Base-by-base conservation (phyloP, 768 basidiomycete species). In the Amanita subjunquillea region DNA sequence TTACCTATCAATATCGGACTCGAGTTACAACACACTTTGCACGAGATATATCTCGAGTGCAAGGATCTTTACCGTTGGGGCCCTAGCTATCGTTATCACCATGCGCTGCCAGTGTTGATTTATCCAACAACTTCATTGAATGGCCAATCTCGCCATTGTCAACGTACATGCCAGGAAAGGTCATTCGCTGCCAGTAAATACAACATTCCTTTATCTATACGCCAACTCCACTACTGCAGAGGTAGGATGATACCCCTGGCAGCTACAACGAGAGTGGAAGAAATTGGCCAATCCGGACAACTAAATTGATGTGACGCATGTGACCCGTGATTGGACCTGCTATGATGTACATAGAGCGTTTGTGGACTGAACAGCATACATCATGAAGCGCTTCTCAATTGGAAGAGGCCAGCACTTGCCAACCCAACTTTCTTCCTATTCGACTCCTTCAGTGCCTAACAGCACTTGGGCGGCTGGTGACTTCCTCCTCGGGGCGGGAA, bases 401-500 rank as follows among this genome's bases (percentile, higher is more conserved):
- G 3, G 17, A 42, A 13, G 12, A 46, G 6, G 13, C 55, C 56
- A 38, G n/a, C 8, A 29, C 3, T 39, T 10, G 1, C 8, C 55
- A 15, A 4, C 10, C 29, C 37, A 20, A 6, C 57, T 76, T 29
- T 77, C 76, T 0, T 2, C 46, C 3, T 67, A 57, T 45, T 82
- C 80, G 4, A 67, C 72, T 0, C 58, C 67, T 1, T 63, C 69
- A 4, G 67, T 82, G 2, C 69, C 69, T 0, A 58, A 75, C 54
- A 70, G 75, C 56, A 61, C 62, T 1, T 84, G 74, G 75, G 68
- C 69, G 44, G 69, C 74, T 2, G 32, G 62, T 10, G 76, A 82
- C 62, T 79, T 85, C 59, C 62, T 78, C 65, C 67, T 83, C 2
- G 80, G 80, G 2, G 78, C 75, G 3, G 82, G 80, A 15, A 78